phyloP scores from a whole-genome alignment of 2,329 filamentous ascomycete genomes.

The Paraphaeosphaeria sporulosa region DNA sequence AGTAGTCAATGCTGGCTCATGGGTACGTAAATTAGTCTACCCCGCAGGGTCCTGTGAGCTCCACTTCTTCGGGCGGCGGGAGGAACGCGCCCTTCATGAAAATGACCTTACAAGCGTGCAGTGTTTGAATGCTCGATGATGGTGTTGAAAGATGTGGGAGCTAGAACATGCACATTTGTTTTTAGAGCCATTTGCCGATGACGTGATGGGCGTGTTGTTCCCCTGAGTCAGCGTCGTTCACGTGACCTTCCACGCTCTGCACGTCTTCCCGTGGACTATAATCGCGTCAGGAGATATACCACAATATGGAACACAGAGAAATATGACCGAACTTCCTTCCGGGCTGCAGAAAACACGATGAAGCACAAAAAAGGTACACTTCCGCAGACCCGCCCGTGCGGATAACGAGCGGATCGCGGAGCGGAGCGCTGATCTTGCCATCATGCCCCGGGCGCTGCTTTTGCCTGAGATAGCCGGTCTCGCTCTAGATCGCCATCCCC shows the following conservation, averaged over 20 bases:
- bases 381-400: neutral
- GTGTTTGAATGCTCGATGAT: neutral
- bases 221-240: neutral
- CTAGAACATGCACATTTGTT: neutral
- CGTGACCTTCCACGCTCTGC: no score
- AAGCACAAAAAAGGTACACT: neutral
- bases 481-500: neutral
- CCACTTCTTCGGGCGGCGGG: slow-evolving; percentile 4
- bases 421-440: neutral
- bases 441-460: no score
- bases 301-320: no score
- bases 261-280: no score
- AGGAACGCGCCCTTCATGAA: neutral
- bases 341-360: no score
- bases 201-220: neutral
- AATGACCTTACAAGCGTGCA: neutral
- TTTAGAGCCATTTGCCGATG: neutral
- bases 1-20: slow-evolving; percentile 3
- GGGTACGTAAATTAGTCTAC: neutral
- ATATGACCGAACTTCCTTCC: no score
- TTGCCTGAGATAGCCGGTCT: neutral
- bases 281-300: no score
- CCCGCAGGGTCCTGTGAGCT: neutral
- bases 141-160: neutral
- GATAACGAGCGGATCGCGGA: slow-evolving; percentile 4